Percentiles rank a stretch among this genome's conserved stretches.
These are phyloP conservation scores for Solanum arcanum DNA, from an alignment of 257 asterid genomes.

Conservation along the genomic window DNA sequence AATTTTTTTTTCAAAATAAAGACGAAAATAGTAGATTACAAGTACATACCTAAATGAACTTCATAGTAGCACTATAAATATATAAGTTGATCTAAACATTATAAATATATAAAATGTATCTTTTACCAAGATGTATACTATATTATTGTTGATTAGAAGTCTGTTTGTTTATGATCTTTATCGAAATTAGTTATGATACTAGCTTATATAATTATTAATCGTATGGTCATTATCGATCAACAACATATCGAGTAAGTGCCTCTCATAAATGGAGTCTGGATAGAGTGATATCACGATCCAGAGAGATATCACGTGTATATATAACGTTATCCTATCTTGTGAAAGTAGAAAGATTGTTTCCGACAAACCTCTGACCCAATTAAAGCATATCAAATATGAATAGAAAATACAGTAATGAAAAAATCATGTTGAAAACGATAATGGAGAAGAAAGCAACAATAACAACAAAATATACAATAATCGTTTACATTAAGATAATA, in stretches of 20 bases:
- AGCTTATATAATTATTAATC: neutral
- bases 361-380: neutral
- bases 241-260: neutral
- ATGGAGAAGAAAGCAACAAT: neutral
- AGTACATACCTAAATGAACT: neutral
- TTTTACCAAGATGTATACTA: neutral
- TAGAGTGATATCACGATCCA: neutral
- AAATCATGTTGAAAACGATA: rapidly evolving
- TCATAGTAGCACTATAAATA: neutral
- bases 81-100: neutral
- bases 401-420: neutral
- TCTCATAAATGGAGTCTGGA: neutral
- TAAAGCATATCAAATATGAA: neutral
- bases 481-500: neutral
- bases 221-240: no score
- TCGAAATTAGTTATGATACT: no score
- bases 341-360: rapidly evolving
- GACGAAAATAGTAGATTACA: no score
- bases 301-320: neutral
- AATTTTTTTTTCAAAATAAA: no score
- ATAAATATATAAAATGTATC: no score
- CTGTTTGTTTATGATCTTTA: no score
- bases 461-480: neutral
- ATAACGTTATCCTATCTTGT: no score
- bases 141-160: no score